A percentile compares a stretch with the other conserved stretches of the same genome.
Conservation (phyloP, 1,284 basidiomycete genomes). For the Moniliella sp. region DNA sequence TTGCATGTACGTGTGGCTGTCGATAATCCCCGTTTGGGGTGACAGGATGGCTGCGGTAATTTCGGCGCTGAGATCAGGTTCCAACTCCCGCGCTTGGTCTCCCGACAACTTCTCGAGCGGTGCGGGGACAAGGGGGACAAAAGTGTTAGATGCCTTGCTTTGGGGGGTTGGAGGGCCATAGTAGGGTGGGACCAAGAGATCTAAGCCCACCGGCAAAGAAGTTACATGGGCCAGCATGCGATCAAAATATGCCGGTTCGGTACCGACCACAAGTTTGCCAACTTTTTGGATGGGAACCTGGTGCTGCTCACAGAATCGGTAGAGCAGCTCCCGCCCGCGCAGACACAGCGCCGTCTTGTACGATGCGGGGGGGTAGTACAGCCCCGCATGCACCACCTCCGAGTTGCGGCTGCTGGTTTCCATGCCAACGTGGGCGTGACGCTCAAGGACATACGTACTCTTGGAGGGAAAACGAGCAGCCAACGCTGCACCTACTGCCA, state of each 20-base stretch:
- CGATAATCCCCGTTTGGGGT: slow-evolving; percentile 71
- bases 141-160: no score
- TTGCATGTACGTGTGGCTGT: slow-evolving; percentile 57
- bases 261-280: slow-evolving; percentile 45
- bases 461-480: slow-evolving; percentile 48
- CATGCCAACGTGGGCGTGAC: slow-evolving; percentile 39
- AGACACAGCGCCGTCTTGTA: slow-evolving; percentile 71
- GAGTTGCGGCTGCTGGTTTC: slow-evolving; percentile 64
- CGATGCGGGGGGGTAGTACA: slow-evolving; percentile 55
- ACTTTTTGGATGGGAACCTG: slow-evolving; percentile 51
- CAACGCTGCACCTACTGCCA: slow-evolving; percentile 61
- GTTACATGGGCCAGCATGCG: slow-evolving; percentile 12
- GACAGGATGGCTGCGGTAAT: slow-evolving; percentile 58
- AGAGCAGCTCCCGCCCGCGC: slow-evolving; percentile 63
- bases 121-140: no score
- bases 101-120: slow-evolving; percentile 46
- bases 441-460: slow-evolving; percentile 65
- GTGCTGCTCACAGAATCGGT: slow-evolving; percentile 50
- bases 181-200: no score
- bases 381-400: slow-evolving; percentile 68
- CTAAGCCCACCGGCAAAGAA: no score
- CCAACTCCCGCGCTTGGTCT: slow-evolving; percentile 51
- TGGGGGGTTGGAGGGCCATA: no score
- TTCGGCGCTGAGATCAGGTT: slow-evolving; percentile 54
- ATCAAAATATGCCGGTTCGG: slow-evolving; percentile 8